phyloP scores from a whole-genome alignment of 2,329 filamentous ascomycete genomes.

The Arthrobotrys iridis region DNA sequence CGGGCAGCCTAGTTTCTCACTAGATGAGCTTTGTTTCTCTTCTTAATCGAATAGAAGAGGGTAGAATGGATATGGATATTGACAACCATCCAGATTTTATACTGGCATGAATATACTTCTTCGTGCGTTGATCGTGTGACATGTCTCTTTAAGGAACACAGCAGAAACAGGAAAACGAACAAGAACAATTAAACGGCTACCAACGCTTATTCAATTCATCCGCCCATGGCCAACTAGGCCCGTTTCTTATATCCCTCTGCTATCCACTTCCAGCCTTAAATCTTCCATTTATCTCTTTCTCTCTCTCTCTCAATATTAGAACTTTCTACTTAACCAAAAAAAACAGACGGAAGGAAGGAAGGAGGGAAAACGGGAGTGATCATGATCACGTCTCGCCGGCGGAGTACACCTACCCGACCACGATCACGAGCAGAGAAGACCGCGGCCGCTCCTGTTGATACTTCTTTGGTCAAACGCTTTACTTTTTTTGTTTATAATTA shows the following conservation, averaged over 20 bases:
- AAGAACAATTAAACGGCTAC: not conserved
- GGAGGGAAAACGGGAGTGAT: not conserved
- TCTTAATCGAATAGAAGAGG: not conserved
- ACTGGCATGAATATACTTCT: not conserved
- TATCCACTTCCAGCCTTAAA: not conserved
- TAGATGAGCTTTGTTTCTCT: too few relatives aligned
- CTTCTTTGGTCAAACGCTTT: not conserved
- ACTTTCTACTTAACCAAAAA: too few relatives aligned
- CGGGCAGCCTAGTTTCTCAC: too few relatives aligned
- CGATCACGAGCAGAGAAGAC: not conserved
- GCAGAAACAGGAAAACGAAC: not conserved
- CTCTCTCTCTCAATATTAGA: not conserved
- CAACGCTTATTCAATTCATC: not conserved
- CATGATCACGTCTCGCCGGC: conserved; percentile 11
- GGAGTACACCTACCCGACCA: not conserved
- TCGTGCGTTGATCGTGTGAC: not conserved
- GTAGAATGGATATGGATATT: not conserved
- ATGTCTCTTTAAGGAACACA: not conserved
- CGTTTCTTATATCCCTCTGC: not conserved
- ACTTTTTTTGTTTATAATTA: not conserved
- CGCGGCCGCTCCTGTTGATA: not conserved
- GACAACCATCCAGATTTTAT: not conserved
- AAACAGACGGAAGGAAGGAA: too few relatives aligned
- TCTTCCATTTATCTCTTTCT: not conserved
- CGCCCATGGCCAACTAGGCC: too few relatives aligned